Evolutionary conservation across 352 stramenopile genomes (phyloP).

Genomic region (Globisporangium emineosum): DNA sequence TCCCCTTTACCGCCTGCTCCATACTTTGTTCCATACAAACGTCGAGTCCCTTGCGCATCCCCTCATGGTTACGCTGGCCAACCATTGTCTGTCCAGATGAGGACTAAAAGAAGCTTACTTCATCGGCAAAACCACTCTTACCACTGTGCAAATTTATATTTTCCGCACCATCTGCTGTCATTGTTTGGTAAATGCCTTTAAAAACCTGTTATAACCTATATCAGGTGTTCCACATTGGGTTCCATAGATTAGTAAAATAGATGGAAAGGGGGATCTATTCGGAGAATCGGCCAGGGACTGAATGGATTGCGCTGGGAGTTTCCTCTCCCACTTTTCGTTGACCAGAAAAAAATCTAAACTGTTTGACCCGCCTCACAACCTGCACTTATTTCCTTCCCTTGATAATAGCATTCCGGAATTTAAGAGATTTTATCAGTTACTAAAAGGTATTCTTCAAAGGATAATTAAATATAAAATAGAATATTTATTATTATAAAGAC

Average conservation of each 20-base stretch:
- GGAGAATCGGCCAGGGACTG: neutral
- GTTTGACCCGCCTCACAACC: neutral
- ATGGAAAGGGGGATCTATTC: neutral
- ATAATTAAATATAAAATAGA: too few relatives aligned
- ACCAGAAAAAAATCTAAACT: neutral
- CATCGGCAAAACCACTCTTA: neutral
- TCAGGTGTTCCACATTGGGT: neutral
- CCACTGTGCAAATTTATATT: conserved; percentile 1
- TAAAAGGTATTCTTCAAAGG: too few relatives aligned
- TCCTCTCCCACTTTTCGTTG: conserved; percentile 1
- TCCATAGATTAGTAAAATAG: neutral
- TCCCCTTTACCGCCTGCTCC: neutral
- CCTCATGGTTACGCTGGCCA: neutral
- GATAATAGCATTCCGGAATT: neutral
- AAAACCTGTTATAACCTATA: neutral
- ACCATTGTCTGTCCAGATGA: neutral
- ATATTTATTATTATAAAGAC: too few relatives aligned
- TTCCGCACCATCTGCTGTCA: neutral
- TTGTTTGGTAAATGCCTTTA: too few relatives aligned
- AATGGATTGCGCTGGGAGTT: neutral
- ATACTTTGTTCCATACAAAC: conserved; percentile 13
- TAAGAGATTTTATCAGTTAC: too few relatives aligned
- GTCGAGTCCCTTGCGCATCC: neutral
- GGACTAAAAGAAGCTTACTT: neutral
- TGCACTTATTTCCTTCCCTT: neutral